These are phyloP conservation scores for Brassica carinata DNA, from an alignment of 345 rosid species.

Conservation along the genomic window DNA sequence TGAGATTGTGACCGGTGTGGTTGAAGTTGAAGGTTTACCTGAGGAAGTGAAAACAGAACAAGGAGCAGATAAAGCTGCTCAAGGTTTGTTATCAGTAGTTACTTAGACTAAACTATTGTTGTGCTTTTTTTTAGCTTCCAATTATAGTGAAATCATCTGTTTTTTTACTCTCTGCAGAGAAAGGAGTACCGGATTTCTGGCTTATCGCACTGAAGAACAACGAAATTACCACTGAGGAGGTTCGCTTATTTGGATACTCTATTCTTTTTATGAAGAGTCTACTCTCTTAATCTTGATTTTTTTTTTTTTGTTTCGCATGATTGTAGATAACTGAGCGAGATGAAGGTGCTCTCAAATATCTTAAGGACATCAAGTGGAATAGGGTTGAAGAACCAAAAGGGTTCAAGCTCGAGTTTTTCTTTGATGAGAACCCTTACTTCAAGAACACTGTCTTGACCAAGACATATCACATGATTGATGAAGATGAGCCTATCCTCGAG, in stretches of 20 bases:
- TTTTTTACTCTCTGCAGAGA: conserved; percentile 52
- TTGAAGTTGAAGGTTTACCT: conserved; percentile 61
- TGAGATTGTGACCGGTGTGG: conserved; percentile 83
- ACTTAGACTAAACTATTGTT: not conserved
- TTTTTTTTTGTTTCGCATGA: not conserved
- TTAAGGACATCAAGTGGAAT: conserved; percentile 86
- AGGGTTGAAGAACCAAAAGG: conserved; percentile 90
- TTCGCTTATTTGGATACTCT: conserved; percentile 26
- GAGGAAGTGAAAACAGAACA: conserved; percentile 52
- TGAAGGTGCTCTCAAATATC: conserved; percentile 85
- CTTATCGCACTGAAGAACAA: conserved; percentile 90
- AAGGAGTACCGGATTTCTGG: conserved; percentile 99
- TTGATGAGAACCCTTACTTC: conserved; percentile 85
- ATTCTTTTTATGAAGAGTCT: not conserved
- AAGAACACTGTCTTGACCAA: conserved; percentile 83
- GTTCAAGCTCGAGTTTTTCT: conserved; percentile 92
- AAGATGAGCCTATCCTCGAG: conserved; percentile 93
- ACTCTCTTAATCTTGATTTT: not conserved
- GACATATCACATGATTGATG: conserved; percentile 98
- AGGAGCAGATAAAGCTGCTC: conserved; percentile 57
- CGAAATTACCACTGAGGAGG: conserved; percentile 90
- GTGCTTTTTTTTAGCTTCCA: not conserved
- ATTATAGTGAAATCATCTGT: conserved; percentile 5
- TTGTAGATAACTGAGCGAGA: conserved; percentile 83
- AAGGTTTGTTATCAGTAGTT: conserved; percentile 48